Evolutionary conservation across 192 early-diverging fungal species (phyloP), one percentile per base, ranked within the genome.

Genomic region (Helicostylum pulchrum): DNA sequence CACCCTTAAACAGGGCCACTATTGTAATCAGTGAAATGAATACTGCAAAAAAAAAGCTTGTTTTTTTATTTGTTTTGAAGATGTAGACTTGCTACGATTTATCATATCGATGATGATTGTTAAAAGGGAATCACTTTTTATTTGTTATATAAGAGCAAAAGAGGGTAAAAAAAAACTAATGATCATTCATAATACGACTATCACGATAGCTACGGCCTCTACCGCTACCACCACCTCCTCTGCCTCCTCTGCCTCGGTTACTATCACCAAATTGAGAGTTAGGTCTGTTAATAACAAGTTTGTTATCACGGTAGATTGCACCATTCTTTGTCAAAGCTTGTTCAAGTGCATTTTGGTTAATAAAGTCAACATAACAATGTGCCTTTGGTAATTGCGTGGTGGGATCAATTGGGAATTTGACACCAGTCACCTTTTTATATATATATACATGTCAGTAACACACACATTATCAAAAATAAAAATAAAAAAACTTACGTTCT

Each of bases 321-420:
- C 74, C 74, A 42, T 75, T 66, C 53, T 58, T 66, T 11, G 43
- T 42, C 34, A 75, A 49, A 15, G 68, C 74, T 5, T 55, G 23
- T 15, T 75, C 74, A 30, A 75, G 64, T 1, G 74, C 60, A 47
- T 23, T 47, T 21, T 57, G 53, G 7, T 58, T 51, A 31, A 57
- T 23, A 44, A 75, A 75, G n/a, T 75, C 74, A 15, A 75, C 74
- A 44, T 75, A 75, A 17, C 74, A 75, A 20, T 75, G 74, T 9
- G 64, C 32, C 48, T 70, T 75, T n/a, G 59, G 68, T 39, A 64
- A 61, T 20, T 71, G 59, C 0, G 68, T 75, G 20, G 44, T 62
- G 0, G 39, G 53, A 51, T 75, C 74, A 39, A 70, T 34, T 17
- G 74, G 74, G 61, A 75, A 67, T 32, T 64, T 61, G 2, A 75